Evolutionary conservation across 1,284 basidiomycete genomes (phyloP).

Genomic region (Ganoderma sinense): DNA sequence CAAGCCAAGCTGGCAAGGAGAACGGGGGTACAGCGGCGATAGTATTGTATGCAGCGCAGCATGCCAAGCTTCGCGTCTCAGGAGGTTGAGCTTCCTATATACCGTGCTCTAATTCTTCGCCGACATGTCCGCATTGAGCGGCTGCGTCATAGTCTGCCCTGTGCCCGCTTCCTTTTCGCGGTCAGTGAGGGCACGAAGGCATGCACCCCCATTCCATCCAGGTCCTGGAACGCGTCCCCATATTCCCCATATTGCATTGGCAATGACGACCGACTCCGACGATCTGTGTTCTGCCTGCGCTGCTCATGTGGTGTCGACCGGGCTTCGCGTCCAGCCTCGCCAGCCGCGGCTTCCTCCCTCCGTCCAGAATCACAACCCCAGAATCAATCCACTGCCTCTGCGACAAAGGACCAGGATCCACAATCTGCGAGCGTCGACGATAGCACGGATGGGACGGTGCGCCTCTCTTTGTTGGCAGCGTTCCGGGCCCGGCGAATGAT

Average conservation of each 20-base stretch:
- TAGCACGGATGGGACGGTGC: not conserved
- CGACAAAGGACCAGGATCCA: not conserved
- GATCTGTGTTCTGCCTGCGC: not conserved
- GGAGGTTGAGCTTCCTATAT: not conserved
- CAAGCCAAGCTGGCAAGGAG: not conserved
- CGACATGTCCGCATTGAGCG: not conserved
- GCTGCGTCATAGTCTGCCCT: not conserved
- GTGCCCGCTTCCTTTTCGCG: not conserved
- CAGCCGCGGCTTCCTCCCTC: not conserved
- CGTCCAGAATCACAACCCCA: not conserved
- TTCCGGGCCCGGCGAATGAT: constrained; percentile 1
- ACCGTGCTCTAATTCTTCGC: not conserved
- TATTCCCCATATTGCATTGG: not conserved
- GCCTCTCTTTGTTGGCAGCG: not conserved
- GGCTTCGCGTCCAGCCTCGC: not conserved
- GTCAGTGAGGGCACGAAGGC: not conserved
- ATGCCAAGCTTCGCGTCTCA: not conserved
- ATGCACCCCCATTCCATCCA: not conserved
- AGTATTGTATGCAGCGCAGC: not conserved
- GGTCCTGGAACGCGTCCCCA: not conserved
- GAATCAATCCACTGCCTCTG: not conserved
- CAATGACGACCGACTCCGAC: not conserved
- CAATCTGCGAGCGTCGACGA: not conserved
- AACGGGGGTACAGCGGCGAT: not conserved
- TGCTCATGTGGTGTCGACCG: constrained; percentile 1